phyloP scores from a whole-genome alignment of 176 grass and related monocot genomes.

The Aegilops longissima region DNA sequence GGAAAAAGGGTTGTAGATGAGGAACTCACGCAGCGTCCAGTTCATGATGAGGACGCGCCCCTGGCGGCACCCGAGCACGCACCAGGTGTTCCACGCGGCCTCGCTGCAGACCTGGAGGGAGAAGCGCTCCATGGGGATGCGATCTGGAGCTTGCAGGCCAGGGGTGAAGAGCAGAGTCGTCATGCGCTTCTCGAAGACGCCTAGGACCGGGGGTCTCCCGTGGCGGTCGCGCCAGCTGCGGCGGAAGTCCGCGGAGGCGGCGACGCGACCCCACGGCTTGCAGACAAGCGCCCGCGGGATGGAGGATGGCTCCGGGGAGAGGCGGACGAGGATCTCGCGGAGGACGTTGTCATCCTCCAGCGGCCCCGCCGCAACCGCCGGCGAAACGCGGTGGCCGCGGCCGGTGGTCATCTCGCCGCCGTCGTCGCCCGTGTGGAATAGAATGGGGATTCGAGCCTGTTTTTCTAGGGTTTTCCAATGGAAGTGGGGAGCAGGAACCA shows the following conservation, averaged over 20 bases:
- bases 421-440: not conserved
- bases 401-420: not conserved
- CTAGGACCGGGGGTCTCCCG: not conserved
- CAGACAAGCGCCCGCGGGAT: not conserved
- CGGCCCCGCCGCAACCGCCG: not conserved
- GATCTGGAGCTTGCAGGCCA: not conserved
- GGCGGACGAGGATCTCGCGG: not conserved
- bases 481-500: not conserved
- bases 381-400: not conserved
- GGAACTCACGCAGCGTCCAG: not conserved
- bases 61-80: not conserved
- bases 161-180: not conserved
- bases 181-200: not conserved
- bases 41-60: constrained; percentile 16
- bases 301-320: not conserved
- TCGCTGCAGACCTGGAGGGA: not conserved
- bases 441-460: not conserved
- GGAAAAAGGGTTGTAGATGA: constrained; percentile 1
- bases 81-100: not conserved
- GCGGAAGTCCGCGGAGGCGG: not conserved
- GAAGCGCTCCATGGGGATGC: not conserved
- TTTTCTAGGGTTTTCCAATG: not conserved
- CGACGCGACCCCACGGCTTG: not conserved
- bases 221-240: not conserved
- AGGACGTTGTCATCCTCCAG: not conserved